These are phyloP conservation scores for Staphylotrichum tortipilum DNA, from an alignment of 495 filamentous ascomycete species.

Conservation along the genomic window DNA sequence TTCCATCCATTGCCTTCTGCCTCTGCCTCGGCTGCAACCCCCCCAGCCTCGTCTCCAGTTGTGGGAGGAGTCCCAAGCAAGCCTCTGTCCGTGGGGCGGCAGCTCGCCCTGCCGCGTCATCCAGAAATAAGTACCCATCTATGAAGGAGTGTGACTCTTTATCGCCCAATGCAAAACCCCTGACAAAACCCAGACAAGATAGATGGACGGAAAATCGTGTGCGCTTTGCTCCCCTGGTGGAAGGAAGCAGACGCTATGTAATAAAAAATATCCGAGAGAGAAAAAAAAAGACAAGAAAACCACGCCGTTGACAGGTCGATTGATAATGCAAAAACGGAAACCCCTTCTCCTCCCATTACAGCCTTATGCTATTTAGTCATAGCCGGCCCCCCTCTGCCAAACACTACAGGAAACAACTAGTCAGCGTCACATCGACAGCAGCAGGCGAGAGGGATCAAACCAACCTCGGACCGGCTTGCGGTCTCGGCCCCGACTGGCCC, in stretches of 20 bases:
- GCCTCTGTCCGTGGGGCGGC: no score
- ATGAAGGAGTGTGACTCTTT: background rate
- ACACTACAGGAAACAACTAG: slow-evolving; percentile 26
- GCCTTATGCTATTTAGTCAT: slow-evolving; percentile 27
- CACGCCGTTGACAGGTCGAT: background rate
- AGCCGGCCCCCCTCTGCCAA: slow-evolving; percentile 50
- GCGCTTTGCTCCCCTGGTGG: background rate
- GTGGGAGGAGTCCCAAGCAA: no score
- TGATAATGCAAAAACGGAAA: background rate
- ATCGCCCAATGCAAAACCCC: background rate
- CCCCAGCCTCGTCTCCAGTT: no score
- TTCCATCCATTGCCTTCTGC: no score
- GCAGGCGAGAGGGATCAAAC: background rate
- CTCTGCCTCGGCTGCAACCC: no score
- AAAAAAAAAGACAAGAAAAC: background rate
- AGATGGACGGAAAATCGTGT: no score
- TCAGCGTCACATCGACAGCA: background rate
- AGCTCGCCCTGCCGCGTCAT: no score
- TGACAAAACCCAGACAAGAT: background rate
- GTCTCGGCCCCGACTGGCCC: slow-evolving; percentile 4
- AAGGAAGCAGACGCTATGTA: no score
- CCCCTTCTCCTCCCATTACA: background rate
- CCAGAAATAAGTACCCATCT: background rate
- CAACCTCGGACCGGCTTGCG: slow-evolving; percentile 34
- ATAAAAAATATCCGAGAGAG: background rate